Evolutionary conservation across 805 yeast species (phyloP).

Genomic region (Saccharomycopsis sp.): DNA sequence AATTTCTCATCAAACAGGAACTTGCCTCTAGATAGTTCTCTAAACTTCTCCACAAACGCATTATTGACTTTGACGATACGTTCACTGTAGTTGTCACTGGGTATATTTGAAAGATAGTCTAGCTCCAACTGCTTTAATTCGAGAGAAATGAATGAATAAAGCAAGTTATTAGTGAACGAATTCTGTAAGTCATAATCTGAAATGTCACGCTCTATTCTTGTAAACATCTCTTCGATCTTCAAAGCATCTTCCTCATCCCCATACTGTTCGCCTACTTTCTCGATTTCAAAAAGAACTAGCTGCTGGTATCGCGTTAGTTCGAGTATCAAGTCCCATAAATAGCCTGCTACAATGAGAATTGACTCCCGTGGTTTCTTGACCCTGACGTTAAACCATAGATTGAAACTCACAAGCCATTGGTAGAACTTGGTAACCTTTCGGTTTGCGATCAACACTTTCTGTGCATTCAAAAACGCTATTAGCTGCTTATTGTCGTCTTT

Average conservation of each 20-base stretch:
- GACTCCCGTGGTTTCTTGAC: neutral
- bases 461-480: neutral
- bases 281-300: neutral
- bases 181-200: conserved; percentile 10
- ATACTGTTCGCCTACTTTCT: neutral
- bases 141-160: conserved; percentile 6
- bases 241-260: neutral
- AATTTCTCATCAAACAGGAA: neutral
- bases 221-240: conserved; percentile 3
- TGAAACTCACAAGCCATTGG: conserved; percentile 17
- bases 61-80: neutral
- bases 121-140: conserved; percentile 12
- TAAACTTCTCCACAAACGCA: neutral
- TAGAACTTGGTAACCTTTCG: conserved; percentile 10
- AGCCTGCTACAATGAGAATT: neutral
- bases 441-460: neutral
- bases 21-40: neutral
- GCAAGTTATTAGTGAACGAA: conserved; percentile 6
- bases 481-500: neutral
- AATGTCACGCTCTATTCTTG: conserved; percentile 5
- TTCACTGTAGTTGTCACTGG: neutral
- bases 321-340: neutral
- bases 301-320: neutral
- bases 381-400: conserved; percentile 1
- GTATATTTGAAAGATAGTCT: neutral